These are phyloP conservation scores for Coniochaeta pulveracea DNA, from an alignment of 2,329 filamentous ascomycete genomes.

Conservation along the genomic window DNA sequence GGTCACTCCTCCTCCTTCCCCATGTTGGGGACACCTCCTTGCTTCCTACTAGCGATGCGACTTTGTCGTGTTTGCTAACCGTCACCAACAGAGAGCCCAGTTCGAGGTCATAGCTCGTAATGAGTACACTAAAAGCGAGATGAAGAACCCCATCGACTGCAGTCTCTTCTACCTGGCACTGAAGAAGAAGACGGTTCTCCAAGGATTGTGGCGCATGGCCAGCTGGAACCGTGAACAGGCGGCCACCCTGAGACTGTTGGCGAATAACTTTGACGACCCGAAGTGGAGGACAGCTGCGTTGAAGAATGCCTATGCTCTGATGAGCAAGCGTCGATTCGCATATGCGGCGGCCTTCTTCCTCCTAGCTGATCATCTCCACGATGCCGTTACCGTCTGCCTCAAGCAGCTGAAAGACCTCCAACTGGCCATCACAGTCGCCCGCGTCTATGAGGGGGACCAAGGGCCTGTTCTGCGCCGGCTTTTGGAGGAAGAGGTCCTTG, in stretches of 20 bases:
- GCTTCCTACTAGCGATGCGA: conserved; percentile 5
- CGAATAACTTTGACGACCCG: conserved; percentile 82
- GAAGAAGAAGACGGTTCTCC: conserved; percentile 78
- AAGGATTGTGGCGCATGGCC: conserved; percentile 92
- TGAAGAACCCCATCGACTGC: conserved; percentile 85
- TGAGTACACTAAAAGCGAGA: conserved; percentile 80
- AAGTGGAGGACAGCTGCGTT: conserved; percentile 82
- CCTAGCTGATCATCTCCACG: conserved; percentile 71
- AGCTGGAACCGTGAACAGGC: conserved; percentile 77
- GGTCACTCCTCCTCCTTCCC: background rate
- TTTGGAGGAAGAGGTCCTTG: conserved; percentile 68
- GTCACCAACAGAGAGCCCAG: conserved; percentile 48
- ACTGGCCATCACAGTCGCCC: conserved; percentile 75
- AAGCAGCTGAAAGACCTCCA: conserved; percentile 84
- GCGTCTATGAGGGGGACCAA: conserved; percentile 80
- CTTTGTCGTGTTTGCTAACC: background rate
- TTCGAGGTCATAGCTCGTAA: conserved; percentile 88
- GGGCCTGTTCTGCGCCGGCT: conserved; percentile 63
- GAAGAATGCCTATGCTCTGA: conserved; percentile 92
- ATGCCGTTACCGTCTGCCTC: conserved; percentile 77
- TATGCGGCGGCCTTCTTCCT: conserved; percentile 96
- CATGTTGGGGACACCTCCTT: background rate
- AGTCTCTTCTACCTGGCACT: conserved; percentile 86
- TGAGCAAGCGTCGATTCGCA: conserved; percentile 84
- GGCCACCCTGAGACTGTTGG: conserved; percentile 66